Base-by-base conservation (phyloP, 164 flowering plant genomes). In the Magnolia sinica region DNA sequence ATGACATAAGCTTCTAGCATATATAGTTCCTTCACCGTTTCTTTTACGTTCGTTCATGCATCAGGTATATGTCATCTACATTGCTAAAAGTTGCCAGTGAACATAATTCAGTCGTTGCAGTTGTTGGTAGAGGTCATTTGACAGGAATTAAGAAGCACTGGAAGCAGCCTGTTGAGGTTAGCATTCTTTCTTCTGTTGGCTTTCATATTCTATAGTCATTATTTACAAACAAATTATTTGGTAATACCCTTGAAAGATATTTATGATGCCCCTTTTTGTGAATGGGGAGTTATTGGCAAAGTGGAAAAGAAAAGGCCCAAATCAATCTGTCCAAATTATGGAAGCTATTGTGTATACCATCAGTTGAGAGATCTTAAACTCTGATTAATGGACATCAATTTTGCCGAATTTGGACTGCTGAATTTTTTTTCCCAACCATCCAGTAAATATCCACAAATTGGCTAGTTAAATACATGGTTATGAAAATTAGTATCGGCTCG, bases 111-210 rank as follows among this genome's bases (percentile, higher is more conserved):
- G 99, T 94, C 24, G 98, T 96, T 70, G 99, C 98, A 64, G 98
- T 96, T 81, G 98, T 96, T 71, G 99, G 99, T 55, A 91, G 85
- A 81, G 99, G 99, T 37, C 99, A 92, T 80, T 79, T 96, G n/a
- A 87, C 82, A 65, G 99, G 99, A 77, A 94, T 96, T 77, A 85
- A 86, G 86, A 88, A 88, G 82, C 77, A 94, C 74, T 96, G 99
- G 99, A 74, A 86, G 86, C 93, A 90, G 79, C 98, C 97, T 71
- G 79, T 96, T 81, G 82, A 82, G 86, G 97, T 95, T 52, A 78
- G 81, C 68, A 31, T 45, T 29, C 2, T 7, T 59, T 37, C n/a
- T 74, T 64, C 74, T 37, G 37, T 75, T 61, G 6, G 18, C 45
- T 13, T 16, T 50, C 19, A 31, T 69, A 20, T 70, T 51, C 37